These are phyloP conservation scores for Passiflora organensis DNA, from an alignment of 345 rosid genomes.

Conservation along the genomic window DNA sequence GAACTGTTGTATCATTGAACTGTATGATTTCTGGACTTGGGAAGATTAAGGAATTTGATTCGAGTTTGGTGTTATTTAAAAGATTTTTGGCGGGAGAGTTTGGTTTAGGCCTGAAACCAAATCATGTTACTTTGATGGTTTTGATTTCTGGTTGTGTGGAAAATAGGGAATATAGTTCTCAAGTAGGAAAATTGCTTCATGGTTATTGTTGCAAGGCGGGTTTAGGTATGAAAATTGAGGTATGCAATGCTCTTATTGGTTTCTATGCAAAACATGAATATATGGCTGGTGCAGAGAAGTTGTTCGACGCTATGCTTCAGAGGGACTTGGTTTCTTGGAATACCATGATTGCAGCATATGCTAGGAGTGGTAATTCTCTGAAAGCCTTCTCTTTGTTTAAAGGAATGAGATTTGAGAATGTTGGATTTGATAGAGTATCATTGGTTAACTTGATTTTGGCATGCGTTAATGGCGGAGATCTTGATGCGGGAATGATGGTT, in stretches of 20 bases:
- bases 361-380: conserved; percentile 10
- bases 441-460: conserved; percentile 19
- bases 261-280: conserved; percentile 24
- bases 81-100: conserved; percentile 8
- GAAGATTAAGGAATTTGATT: conserved; percentile 14
- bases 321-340: conserved; percentile 33
- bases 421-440: conserved; percentile 19
- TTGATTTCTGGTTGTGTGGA: conserved; percentile 24
- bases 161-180: not conserved
- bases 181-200: conserved; percentile 20
- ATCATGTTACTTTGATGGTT: conserved; percentile 21
- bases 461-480: conserved; percentile 15
- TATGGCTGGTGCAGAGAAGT: conserved; percentile 11
- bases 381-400: conserved; percentile 19
- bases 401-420: conserved; percentile 15
- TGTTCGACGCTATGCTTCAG: conserved; percentile 17
- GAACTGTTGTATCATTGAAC: conserved; percentile 21
- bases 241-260: conserved; percentile 21
- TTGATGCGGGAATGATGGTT: conserved; percentile 10
- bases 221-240: conserved; percentile 10
- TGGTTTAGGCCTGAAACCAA: conserved; percentile 21
- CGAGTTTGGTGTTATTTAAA: conserved; percentile 14
- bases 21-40: conserved; percentile 25
- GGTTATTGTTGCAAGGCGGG: conserved; percentile 18
- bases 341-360: conserved; percentile 32